Evolutionary conservation across 768 basidiomycete genomes (phyloP), one percentile per base, ranked within the genome.

Genomic region (Boletus subcaerulescens): DNA sequence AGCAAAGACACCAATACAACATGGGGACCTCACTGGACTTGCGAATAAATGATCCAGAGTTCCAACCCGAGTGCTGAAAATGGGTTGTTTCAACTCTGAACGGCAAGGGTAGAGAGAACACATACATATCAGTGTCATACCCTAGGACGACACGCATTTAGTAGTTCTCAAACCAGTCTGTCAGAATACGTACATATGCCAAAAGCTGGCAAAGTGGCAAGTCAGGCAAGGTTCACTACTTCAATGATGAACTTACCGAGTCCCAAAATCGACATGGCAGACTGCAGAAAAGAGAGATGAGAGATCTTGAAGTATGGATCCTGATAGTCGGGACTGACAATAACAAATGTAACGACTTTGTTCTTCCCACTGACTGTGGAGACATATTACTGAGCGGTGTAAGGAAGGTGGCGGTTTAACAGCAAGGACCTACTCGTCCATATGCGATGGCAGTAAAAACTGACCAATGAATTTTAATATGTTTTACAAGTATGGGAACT

Each of bases 321-420:
- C 10, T 15, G n/a, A 29, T 17, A 24, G 22, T 39, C 4, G 8
- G 33, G 13, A 60, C 62, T 49, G 32, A 63, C 61, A 5, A 62
- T 31, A 5, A 8, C 9, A 11, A 53, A 12, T 9, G 61, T 62
- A 5, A 63, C 4, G 17, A 1, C 12, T 22, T 56, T 63, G 15
- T 63, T 63, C 10, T 53, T 59, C 29, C 50, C 57, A 14, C 61
- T 62, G 15, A 63, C 62, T 63, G 18, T n/a, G 15, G 15, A 41
- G 20, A 26, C 8, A 17, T 43, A 17, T 43, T 4, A 49, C 0
- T 32, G 4, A 35, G 33, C 33, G 29, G 2, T 9, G 29, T 14
- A 4, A 12, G 43, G 5, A 14, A 36, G 11, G 12, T 4, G 12
- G 14, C 1, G 38, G 29, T 22, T 17, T 15, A 14, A 36, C 3